Percentiles rank a stretch among this genome's conserved stretches.
These are phyloP conservation scores for Malania oleifera DNA, from an alignment of 164 flowering plant genomes.

Conservation along the genomic window DNA sequence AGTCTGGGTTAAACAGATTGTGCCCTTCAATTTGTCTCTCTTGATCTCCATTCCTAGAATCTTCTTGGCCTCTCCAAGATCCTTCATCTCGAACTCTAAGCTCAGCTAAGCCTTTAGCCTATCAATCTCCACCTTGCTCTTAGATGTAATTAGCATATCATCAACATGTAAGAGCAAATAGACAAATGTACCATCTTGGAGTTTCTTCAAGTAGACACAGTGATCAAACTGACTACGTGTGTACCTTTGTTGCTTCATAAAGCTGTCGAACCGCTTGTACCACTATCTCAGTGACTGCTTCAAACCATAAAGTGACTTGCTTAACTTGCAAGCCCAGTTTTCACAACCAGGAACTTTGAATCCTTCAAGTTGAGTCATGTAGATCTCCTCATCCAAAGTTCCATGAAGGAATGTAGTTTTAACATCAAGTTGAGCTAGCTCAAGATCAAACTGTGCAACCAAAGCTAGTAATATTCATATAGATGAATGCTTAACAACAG, in stretches of 20 bases:
- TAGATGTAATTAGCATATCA: no score
- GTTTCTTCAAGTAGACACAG: constrained; percentile 8
- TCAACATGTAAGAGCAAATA: constrained; percentile 13
- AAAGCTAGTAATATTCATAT: neutral
- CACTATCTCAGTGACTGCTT: constrained; percentile 15
- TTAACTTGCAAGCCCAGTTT: constrained; percentile 7
- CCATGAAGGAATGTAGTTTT: constrained; percentile 9
- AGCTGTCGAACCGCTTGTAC: constrained; percentile 10
- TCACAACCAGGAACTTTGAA: constrained; percentile 9
- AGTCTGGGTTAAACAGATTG: constrained; percentile 1
- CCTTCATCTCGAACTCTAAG: constrained; percentile 13
- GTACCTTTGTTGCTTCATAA: constrained; percentile 1
- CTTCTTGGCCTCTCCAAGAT: constrained; percentile 9
- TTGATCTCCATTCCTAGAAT: constrained; percentile 12
- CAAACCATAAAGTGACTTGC: constrained; percentile 11
- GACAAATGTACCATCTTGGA: constrained; percentile 7
- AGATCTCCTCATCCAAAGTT: constrained; percentile 4
- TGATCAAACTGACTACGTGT: constrained; percentile 10
- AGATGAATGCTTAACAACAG: neutral
- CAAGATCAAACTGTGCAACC: neutral
- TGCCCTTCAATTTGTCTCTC: neutral
- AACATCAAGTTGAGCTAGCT: constrained; percentile 15
- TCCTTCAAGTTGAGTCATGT: constrained; percentile 13
- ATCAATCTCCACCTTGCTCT: constrained; percentile 9
- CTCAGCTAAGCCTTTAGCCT: constrained; percentile 4